These are phyloP conservation scores for Boletus barrowsii DNA, from an alignment of 768 basidiomycete species.

Conservation along the genomic window DNA sequence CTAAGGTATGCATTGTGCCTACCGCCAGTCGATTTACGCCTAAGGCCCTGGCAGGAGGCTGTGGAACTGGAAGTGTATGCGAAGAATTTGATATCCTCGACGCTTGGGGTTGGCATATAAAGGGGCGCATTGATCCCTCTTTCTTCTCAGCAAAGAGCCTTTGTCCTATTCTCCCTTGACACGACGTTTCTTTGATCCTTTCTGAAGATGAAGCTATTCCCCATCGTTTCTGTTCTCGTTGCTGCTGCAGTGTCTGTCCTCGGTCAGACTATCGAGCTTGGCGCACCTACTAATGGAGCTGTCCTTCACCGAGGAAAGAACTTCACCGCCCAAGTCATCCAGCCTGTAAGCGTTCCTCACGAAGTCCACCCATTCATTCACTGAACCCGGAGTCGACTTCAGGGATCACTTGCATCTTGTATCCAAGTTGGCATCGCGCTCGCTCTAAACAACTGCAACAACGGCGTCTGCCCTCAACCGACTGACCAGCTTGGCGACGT, in stretches of 20 bases:
- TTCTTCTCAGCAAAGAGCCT: no score
- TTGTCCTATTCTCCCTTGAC: no score
- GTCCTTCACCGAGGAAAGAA: slow-evolving; percentile 14
- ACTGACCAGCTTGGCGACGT: slow-evolving; percentile 20
- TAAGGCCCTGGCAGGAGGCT: no score
- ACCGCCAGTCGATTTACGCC: no score
- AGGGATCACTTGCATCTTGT: slow-evolving; percentile 19
- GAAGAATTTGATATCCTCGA: no score
- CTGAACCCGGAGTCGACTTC: background rate
- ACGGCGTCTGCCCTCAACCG: slow-evolving; percentile 25
- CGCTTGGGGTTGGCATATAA: no score
- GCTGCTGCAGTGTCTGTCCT: slow-evolving; percentile 9
- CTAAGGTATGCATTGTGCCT: no score
- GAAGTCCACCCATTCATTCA: no score
- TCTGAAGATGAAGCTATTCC: slow-evolving; percentile 16
- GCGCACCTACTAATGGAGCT: slow-evolving; percentile 18
- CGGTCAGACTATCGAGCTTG: slow-evolving; percentile 29
- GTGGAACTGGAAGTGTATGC: no score
- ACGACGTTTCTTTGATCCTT: no score
- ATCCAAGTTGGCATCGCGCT: slow-evolving; percentile 33
- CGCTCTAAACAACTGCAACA: slow-evolving; percentile 17
- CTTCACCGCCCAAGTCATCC: slow-evolving; percentile 18
- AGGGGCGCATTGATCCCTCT: no score
- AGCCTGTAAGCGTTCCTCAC: slow-evolving; percentile 17
- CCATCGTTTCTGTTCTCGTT: background rate